phyloP scores from a whole-genome alignment of 495 filamentous ascomycete species.

The Staphylotrichum tortipilum region DNA sequence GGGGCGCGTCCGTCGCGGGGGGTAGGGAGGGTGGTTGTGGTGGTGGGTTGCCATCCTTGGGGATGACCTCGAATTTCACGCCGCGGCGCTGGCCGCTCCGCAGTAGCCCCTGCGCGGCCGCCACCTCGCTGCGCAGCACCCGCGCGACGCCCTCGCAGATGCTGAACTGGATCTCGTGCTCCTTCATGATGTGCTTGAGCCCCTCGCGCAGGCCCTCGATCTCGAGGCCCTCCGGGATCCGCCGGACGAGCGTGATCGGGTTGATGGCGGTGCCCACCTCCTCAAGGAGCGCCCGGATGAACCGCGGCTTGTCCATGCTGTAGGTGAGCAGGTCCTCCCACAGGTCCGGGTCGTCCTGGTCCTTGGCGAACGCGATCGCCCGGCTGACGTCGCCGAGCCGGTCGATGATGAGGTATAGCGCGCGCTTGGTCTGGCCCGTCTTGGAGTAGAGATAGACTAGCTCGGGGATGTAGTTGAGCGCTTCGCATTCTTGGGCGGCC shows the following conservation, averaged over 20 bases:
- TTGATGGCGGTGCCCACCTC: conserved; percentile 90
- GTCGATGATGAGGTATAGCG: conserved; percentile 84
- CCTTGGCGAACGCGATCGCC: conserved; percentile 88
- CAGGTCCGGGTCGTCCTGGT: conserved; percentile 78
- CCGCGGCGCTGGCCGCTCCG: conserved; percentile 69
- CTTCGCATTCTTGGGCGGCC: conserved; percentile 73
- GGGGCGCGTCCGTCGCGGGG: conserved; percentile 11
- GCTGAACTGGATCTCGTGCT: conserved; percentile 85
- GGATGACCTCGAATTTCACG: conserved; percentile 72
- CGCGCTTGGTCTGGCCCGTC: conserved; percentile 83
- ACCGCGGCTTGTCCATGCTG: conserved; percentile 90
- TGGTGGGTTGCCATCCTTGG: conserved; percentile 19
- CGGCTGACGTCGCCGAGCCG: conserved; percentile 77
- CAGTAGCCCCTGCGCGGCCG: conserved; percentile 66
- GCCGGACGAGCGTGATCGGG: conserved; percentile 76
- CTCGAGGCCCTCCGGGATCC: conserved; percentile 84
- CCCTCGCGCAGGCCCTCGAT: conserved; percentile 84
- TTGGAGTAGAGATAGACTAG: conserved; percentile 91
- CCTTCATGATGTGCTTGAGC: conserved; percentile 74
- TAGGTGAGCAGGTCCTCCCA: conserved; percentile 95
- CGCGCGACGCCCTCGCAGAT: conserved; percentile 84
- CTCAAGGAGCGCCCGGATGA: conserved; percentile 85
- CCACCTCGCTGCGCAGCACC: conserved; percentile 81
- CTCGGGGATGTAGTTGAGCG: conserved; percentile 69
- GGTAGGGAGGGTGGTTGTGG: background rate